Evolutionary conservation across 2,329 filamentous ascomycete species (phyloP), one percentile per base, ranked within the genome.

Genomic region (Trichophyton schoenleinii): DNA sequence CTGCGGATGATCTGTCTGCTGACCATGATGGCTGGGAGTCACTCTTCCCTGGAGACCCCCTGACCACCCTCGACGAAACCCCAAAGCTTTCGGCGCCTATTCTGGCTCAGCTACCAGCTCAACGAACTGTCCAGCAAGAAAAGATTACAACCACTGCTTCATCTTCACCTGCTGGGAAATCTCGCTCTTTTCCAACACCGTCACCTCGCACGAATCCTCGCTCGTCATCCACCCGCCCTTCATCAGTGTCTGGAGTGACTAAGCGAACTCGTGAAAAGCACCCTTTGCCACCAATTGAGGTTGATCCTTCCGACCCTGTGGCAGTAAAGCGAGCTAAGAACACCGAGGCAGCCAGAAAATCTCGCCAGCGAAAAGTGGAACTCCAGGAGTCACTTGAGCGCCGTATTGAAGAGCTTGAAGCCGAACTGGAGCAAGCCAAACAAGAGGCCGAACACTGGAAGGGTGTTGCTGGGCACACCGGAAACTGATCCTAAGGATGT

Each of bases 291-390:
- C 86, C 87, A 5, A 91, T 96, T 71, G 78, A 87, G 63, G 83
- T 91, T 42, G 89, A 96, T 67, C 83, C 85, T 0, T 77, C 68
- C 48, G 91, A 96, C 69, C 83, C 82, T 8, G 73, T 87, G n/a
- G 90, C 89, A 20, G 83, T 91, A 80, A 96, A 96, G 85, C 88
- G 92, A 73, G 91, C 91, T 58, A 87, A 91, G 67, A 97, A 96
- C 74, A 95, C 91, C 7, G 83, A 95, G 73, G 92, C 92, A 18
- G 92, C 92, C 68, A 90, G 92, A 67, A 96, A 96, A 78, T 96
- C 91, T 63, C 87, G 92, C 59, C 87, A 90, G 70, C 87, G 90
- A 66, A 96, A 96, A 79, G 85, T 89, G 62, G 81, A 87, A 71
- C 83, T 86, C 67, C 80, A 92, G 64, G 85, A 88, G 61, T 83